Conservation (phyloP, 495 filamentous ascomycete genomes). For the Trichoderma orchidacearum region DNA sequence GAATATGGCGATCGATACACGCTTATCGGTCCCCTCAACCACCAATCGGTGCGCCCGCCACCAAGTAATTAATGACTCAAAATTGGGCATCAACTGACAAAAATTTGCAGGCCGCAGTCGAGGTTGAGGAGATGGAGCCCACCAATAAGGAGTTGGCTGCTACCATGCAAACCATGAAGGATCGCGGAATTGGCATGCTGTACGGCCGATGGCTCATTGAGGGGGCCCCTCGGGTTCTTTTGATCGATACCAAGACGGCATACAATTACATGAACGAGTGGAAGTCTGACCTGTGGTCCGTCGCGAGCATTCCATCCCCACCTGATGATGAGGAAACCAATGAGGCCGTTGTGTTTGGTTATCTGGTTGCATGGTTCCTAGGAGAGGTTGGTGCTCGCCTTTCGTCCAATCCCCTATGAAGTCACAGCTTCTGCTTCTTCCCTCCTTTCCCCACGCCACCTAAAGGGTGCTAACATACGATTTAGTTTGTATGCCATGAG, state of each 20-base stretch:
- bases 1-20: conserved; percentile 98
- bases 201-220: conserved; percentile 98
- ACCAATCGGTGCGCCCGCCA: conserved; percentile 52
- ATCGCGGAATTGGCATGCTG: conserved; percentile 76
- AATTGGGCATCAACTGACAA: not conserved
- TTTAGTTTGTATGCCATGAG: conserved; percentile 84
- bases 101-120: conserved; percentile 61
- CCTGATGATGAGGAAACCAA: conserved; percentile 90
- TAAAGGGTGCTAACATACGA: conserved; percentile 11
- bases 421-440: not conserved
- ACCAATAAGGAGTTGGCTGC: conserved; percentile 64
- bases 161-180: conserved; percentile 80
- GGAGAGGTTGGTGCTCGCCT: conserved; percentile 56
- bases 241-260: conserved; percentile 90
- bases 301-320: conserved; percentile 81
- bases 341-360: conserved; percentile 95
- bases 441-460: not conserved
- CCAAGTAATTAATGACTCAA: not conserved
- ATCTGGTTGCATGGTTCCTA: conserved; percentile 94
- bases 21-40: conserved; percentile 87
- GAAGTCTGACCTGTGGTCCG: conserved; percentile 92
- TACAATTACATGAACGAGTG: conserved; percentile 89
- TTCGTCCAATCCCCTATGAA: not conserved
- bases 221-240: conserved; percentile 80
- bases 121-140: conserved; percentile 85